Evolutionary conservation across 805 yeast genomes (phyloP), one percentile per base, ranked within the genome.

Genomic region (Metschnikowia bowlesiae): DNA sequence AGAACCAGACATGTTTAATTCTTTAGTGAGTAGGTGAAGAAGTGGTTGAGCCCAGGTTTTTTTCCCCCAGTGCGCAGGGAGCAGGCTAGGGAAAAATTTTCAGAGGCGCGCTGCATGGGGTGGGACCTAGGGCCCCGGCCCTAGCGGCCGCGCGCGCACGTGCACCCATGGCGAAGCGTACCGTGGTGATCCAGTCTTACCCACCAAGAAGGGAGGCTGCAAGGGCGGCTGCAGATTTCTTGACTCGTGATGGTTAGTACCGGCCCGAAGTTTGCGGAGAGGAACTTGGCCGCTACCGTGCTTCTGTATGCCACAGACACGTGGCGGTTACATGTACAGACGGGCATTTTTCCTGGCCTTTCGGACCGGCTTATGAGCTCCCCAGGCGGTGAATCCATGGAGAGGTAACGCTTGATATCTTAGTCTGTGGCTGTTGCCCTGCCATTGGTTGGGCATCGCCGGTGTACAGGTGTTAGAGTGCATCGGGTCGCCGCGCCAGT

Each of bases 1-100:
- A 76, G 87, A 83, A 74, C 87, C 87, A 73, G 90, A 85, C 92
- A 86, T 86, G 76, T 71, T 68, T 48, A 56, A 51, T 60, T 53
- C 64, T 64, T 61, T 64, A 60, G 64, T 50, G 46, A 50, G 59
- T 51, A 50, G 44, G 37, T 48, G 48, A 36, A 48, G 53, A 50
- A 53, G 56, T 55, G 55, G 57, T 54, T 50, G 49, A 52, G 47
- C 48, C 39, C 49, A 33, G 18, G 32, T 33, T 10, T 41, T 44
- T 56, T 57, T 55, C 48, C 51, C 47, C 46, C 46, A 39, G 54
- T 48, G 57, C 58, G 59, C 58, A 47, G 58, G 44, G 58, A 46
- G 50, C 49, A 53, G 50, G 52, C 51, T 44, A 44, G 52, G 54
- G 63, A 60, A 62, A 61, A 62, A 38, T 61, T 62, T 62, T 61